Evolutionary conservation across 1,284 basidiomycete genomes (phyloP).

Genomic region (Agroathelia rolfsii): DNA sequence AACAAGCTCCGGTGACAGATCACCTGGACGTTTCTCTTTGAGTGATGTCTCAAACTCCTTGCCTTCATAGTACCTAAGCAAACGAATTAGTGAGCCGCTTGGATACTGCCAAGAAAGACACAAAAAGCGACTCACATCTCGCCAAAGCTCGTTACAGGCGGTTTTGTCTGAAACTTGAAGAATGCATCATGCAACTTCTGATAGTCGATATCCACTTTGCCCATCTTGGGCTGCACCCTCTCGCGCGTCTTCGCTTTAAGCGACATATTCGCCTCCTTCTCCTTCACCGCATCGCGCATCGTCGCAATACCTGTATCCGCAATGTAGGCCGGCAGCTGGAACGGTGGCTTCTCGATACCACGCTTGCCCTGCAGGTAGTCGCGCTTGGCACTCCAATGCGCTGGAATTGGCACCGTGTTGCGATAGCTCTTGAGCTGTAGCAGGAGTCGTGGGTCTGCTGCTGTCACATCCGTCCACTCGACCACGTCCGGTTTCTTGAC

Average conservation of each 20-base stretch:
- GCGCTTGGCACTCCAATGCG: constrained; percentile 94
- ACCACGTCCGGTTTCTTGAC: constrained; percentile 97
- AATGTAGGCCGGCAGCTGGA: constrained; percentile 90
- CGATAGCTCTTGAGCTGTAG: constrained; percentile 89
- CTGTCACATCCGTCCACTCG: constrained; percentile 97
- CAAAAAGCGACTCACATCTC: constrained; percentile 63
- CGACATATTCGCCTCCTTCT: constrained; percentile 93
- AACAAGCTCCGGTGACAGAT: constrained; percentile 92
- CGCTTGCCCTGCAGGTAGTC: constrained; percentile 96
- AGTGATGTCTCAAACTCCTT: constrained; percentile 97
- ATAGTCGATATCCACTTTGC: constrained; percentile 99
- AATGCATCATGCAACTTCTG: constrained; percentile 99
- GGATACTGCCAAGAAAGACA: constrained; percentile 4
- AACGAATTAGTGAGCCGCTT: constrained; percentile 13
- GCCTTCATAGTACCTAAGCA: constrained; percentile 89
- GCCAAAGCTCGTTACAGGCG: constrained; percentile 79
- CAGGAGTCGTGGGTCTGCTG: constrained; percentile 85
- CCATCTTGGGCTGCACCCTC: constrained; percentile 99
- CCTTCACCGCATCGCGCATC: constrained; percentile 94
- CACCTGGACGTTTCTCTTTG: constrained; percentile 93
- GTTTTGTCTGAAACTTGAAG: constrained; percentile 96
- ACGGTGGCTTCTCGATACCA: constrained; percentile 95
- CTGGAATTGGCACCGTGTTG: constrained; percentile 91
- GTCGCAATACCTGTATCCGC: constrained; percentile 98
- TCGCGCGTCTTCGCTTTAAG: constrained; percentile 95